These are phyloP conservation scores for Hemileia vastatrix DNA, from an alignment of 1,284 basidiomycete genomes.

Conservation along the genomic window DNA sequence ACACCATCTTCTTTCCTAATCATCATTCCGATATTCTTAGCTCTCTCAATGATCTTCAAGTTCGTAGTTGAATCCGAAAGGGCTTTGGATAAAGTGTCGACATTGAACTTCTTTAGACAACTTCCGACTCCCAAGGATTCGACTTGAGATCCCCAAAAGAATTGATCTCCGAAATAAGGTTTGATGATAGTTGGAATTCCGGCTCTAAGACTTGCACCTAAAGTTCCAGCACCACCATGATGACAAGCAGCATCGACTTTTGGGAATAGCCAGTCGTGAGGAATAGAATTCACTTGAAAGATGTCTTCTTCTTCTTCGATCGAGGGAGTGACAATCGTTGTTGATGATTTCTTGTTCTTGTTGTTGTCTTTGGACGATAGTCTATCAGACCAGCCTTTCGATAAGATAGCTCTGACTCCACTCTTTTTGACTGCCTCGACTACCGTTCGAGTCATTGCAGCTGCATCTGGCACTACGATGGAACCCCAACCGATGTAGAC, in stretches of 20 bases:
- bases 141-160: conserved; percentile 75
- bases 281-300: conserved; percentile 70
- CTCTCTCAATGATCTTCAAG: conserved; percentile 72
- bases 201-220: conserved; percentile 70
- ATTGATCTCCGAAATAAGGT: conserved; percentile 92
- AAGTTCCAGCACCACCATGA: conserved; percentile 92
- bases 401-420: conserved; percentile 62
- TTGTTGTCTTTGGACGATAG: conserved; percentile 46
- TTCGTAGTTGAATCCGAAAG: conserved; percentile 72
- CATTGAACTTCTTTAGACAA: conserved; percentile 62
- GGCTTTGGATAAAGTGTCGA: conserved; percentile 64
- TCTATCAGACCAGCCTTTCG: conserved; percentile 95
- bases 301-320: conserved; percentile 53
- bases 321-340: conserved; percentile 45
- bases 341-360: conserved; percentile 44
- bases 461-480: conserved; percentile 85
- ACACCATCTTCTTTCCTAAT: conserved; percentile 52
- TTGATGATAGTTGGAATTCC: conserved; percentile 90
- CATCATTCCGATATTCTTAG: conserved; percentile 66
- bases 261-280: conserved; percentile 93
- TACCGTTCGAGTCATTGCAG: conserved; percentile 78
- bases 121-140: conserved; percentile 83
- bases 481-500: conserved; percentile 99
- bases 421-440: conserved; percentile 66
- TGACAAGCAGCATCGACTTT: conserved; percentile 90